These are phyloP conservation scores for Adansonia grandidieri DNA, from an alignment of 441 rosid species.

Conservation along the genomic window DNA sequence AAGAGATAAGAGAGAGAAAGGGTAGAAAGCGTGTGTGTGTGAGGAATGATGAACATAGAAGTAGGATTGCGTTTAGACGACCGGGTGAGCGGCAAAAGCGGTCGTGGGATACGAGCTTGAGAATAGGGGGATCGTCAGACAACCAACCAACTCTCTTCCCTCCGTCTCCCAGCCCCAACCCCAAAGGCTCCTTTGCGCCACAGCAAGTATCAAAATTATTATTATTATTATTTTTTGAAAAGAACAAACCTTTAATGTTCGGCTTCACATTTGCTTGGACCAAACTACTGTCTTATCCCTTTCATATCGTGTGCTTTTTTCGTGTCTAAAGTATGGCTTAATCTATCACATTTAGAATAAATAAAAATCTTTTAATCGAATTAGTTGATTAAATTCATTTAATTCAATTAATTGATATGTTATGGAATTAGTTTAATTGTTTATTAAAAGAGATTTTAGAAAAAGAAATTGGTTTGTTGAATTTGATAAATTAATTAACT, in stretches of 20 bases:
- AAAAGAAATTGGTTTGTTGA: too few species aligned
- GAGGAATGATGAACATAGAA: slow-evolving; percentile 37
- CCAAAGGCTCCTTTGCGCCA: background rate
- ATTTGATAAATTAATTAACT: too few species aligned
- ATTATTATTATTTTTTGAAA: too few species aligned
- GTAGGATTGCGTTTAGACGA: slow-evolving; percentile 49
- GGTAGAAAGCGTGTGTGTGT: background rate
- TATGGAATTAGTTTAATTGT: too few species aligned
- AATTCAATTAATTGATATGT: too few species aligned
- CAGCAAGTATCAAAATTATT: background rate
- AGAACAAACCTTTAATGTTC: background rate
- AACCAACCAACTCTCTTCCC: slow-evolving; percentile 36
- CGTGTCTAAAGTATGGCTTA: background rate
- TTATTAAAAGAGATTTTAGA: too few species aligned
- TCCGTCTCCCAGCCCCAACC: background rate
- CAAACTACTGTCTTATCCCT: background rate
- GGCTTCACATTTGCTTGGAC: background rate
- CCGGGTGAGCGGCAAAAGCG: slow-evolving; percentile 65
- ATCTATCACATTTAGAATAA: background rate
- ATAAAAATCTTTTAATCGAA: too few species aligned
- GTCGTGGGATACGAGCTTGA: slow-evolving; percentile 49
- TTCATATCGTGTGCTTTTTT: background rate
- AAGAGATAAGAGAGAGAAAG: slow-evolving; percentile 28
- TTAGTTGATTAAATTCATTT: too few species aligned
- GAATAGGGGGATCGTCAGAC: slow-evolving; percentile 56